These are phyloP conservation scores for Fraxinus paxiana DNA, from an alignment of 305 asterid genomes.

Conservation along the genomic window DNA sequence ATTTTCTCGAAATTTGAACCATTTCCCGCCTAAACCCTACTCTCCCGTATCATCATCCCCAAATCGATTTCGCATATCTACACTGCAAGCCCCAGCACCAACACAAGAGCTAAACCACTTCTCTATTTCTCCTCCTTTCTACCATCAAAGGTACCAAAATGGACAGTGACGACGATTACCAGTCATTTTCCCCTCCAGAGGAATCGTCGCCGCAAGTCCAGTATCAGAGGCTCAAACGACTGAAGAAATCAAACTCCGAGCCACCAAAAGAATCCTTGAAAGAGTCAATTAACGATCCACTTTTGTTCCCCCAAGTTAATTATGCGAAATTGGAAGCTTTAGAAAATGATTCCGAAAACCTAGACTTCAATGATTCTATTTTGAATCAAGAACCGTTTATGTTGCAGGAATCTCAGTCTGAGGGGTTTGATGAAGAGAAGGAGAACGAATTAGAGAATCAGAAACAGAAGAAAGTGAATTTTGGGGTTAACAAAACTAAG, in stretches of 20 bases:
- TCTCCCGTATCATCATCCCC: conserved; percentile 6
- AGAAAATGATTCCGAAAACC: conserved; percentile 50
- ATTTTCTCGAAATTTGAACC: conserved; percentile 27
- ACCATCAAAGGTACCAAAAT: conserved; percentile 23
- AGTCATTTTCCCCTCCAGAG: conserved; percentile 35
- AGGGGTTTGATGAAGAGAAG: conserved; percentile 26
- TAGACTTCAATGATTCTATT: conserved; percentile 32
- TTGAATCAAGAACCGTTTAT: conserved; percentile 32
- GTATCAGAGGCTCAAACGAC: conserved; percentile 60
- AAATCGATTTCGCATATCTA: conserved; percentile 23
- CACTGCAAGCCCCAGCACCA: not conserved
- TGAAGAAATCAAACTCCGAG: conserved; percentile 40
- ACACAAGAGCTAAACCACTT: not conserved
- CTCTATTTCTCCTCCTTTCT: not conserved
- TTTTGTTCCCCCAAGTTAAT: conserved; percentile 47
- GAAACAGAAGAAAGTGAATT: conserved; percentile 16
- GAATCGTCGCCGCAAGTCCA: conserved; percentile 43
- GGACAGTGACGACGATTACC: conserved; percentile 73
- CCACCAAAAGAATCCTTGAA: conserved; percentile 18
- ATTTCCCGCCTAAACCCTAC: conserved; percentile 38
- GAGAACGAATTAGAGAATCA: not conserved
- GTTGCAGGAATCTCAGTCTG: conserved; percentile 33
- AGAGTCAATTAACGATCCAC: conserved; percentile 34
- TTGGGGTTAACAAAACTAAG: conserved; percentile 36
- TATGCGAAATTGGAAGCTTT: conserved; percentile 54